Conservation (phyloP, 2,329 filamentous ascomycete genomes). For the Endothia cerciana region DNA sequence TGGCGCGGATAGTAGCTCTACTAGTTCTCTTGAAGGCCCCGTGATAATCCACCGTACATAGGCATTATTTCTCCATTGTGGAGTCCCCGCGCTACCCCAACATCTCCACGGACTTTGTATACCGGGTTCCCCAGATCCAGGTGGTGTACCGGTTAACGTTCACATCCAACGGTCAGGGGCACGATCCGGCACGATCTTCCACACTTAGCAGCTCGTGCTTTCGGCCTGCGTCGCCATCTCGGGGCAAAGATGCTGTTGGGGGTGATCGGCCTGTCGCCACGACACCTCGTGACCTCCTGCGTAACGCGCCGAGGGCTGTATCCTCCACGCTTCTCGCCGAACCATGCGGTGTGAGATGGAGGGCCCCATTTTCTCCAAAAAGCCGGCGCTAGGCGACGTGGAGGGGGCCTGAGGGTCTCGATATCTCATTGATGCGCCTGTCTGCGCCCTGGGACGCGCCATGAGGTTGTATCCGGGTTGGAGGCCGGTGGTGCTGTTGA, state of each 20-base stretch:
- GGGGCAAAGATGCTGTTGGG: conserved; percentile 9
- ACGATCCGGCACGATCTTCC: neutral
- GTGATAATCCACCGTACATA: neutral
- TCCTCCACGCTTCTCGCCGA: neutral
- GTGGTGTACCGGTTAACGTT: neutral
- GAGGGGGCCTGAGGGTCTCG: neutral
- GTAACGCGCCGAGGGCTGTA: neutral
- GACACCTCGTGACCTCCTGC: neutral
- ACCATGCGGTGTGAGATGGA: neutral
- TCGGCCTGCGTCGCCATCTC: conserved; percentile 7
- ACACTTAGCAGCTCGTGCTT: neutral
- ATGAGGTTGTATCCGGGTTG: conserved; percentile 12
- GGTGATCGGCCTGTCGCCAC: neutral
- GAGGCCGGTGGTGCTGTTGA: neutral
- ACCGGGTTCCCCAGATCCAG: neutral
- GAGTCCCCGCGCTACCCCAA: neutral
- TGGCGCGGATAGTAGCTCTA: conserved; percentile 4
- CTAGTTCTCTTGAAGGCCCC: neutral
- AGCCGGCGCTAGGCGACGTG: conserved; percentile 1
- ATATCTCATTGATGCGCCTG: conserved; percentile 20
- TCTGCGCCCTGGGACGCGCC: neutral
- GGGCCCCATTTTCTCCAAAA: conserved; percentile 4
- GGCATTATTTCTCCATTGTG: neutral
- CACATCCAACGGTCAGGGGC: neutral
- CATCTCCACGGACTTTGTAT: neutral